Conservation (phyloP, 495 filamentous ascomycete genomes). For the Trichoderma reesei region DNA sequence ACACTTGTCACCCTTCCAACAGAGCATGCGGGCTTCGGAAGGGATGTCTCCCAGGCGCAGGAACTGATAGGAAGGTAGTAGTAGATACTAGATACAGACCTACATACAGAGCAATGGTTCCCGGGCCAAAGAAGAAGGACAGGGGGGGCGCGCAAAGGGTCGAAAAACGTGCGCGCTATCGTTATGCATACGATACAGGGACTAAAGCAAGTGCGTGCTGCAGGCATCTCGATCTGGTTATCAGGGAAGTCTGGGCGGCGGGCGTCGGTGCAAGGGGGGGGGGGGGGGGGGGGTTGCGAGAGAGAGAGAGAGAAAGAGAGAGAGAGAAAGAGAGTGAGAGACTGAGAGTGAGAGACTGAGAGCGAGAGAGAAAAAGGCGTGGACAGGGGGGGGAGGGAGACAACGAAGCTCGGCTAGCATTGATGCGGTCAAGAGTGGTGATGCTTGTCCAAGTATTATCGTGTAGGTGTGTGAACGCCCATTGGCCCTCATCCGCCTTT, state of each 20-base stretch:
- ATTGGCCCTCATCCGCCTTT: too few species aligned
- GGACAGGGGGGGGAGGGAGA: neutral
- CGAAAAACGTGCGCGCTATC: constrained; percentile 8
- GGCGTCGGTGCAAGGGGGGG: neutral
- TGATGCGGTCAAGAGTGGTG: constrained; percentile 6
- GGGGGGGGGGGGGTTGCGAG: too few species aligned
- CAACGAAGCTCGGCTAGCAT: neutral
- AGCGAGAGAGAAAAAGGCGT: too few species aligned
- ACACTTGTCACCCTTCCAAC: too few species aligned
- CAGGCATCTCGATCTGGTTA: constrained; percentile 8
- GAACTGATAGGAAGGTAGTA: neutral
- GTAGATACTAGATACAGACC: neutral
- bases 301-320: too few species aligned
- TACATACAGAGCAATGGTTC: neutral
- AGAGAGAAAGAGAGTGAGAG: too few species aligned
- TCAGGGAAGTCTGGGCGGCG: neutral
- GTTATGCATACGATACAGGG: constrained; percentile 7
- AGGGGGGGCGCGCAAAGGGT: neutral
- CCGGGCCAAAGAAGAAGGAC: neutral
- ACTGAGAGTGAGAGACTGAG: too few species aligned
- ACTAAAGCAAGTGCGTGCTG: constrained; percentile 8
- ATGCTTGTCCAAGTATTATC: too few species aligned
- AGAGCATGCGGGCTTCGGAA: neutral
- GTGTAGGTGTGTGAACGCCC: too few species aligned
- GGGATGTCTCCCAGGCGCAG: neutral